Base-by-base conservation (phyloP, 2,329 filamentous ascomycete species). In the Penicillium sp. region DNA sequence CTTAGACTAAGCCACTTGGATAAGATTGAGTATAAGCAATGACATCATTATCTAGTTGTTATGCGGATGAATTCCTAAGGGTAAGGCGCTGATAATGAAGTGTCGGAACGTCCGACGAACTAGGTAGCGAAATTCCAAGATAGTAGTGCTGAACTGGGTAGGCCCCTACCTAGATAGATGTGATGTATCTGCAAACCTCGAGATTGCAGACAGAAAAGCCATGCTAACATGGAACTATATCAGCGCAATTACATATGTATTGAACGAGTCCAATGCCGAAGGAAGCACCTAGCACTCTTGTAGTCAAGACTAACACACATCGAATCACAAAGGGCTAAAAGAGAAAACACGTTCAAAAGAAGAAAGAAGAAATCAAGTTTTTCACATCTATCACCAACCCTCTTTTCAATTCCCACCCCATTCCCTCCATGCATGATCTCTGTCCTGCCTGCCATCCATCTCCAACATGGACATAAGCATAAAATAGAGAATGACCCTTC, bases 361-460 rank as follows among this genome's bases (percentile, higher is more conserved):
- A 58, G 33, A 51, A 38, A 5, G 26, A 51, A 37, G 2, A 30
- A 57, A 51, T 58, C 35, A 44, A 42, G 24, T 51, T 44, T 58
- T 51, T 26, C 12, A 33, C 35, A 58, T 51, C 45, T 53, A 44
- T 58, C 56, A 44, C 26, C 35, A 24, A n/a, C 19, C 47, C 9
- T 53, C 17, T 51, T 51, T 58, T 44, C 17, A 26, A 33, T 40
- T 19, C 35, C 56, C 22, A 17, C n/a, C 26, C 24, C 13, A 24
- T 37, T 22, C 17, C 35, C 30, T 22, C 35, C 19, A 57, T 57
- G 55, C 55, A 57, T 30, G 38, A 56, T 26, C 15, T n/a, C 54
- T 38, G 42, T 47, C 38, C 38, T 17, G 24, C 38, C 38, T 9
- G 17, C 28, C 54, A 56, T 33, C 30, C 53, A 26, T n/a, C n/a